phyloP scores from a whole-genome alignment of 2,329 filamentous ascomycete genomes.

The Ceratocystis alfenasii region DNA sequence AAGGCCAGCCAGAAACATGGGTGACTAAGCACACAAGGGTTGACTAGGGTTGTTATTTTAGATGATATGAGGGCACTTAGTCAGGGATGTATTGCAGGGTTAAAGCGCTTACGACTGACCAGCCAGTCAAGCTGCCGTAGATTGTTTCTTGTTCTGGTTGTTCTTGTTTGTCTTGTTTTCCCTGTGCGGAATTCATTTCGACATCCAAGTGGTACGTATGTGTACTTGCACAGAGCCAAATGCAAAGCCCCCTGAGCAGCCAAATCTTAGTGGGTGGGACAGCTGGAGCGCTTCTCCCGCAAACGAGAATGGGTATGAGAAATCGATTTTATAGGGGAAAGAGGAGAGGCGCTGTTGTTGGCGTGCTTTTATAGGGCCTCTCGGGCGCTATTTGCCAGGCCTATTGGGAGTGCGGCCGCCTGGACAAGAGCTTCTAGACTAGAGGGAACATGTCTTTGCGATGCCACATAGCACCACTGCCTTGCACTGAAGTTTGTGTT shows the following conservation, averaged over 20 bases:
- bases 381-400: too few relatives aligned
- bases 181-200: not conserved
- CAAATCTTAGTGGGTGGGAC: not conserved
- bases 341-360: too few relatives aligned
- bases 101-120: not conserved
- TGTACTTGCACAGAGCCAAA: not conserved
- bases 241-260: not conserved
- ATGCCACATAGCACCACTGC: too few relatives aligned
- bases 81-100: not conserved
- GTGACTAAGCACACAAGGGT: not conserved
- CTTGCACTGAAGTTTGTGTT: too few relatives aligned
- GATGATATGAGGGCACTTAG: too few relatives aligned
- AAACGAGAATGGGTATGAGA: not conserved
- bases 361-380: too few relatives aligned
- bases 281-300: not conserved
- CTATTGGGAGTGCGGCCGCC: too few relatives aligned
- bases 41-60: not conserved
- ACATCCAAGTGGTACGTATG: not conserved
- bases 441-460: too few relatives aligned
- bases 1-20: not conserved
- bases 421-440: too few relatives aligned
- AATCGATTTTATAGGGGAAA: too few relatives aligned
- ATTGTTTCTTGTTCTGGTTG: not conserved
- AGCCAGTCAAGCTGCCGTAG: not conserved
- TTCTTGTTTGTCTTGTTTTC: not conserved